A percentile compares a stretch with the other conserved stretches of the same genome.
Conservation (phyloP, 331 rosid species). For the Erythrophleum ivorense region DNA sequence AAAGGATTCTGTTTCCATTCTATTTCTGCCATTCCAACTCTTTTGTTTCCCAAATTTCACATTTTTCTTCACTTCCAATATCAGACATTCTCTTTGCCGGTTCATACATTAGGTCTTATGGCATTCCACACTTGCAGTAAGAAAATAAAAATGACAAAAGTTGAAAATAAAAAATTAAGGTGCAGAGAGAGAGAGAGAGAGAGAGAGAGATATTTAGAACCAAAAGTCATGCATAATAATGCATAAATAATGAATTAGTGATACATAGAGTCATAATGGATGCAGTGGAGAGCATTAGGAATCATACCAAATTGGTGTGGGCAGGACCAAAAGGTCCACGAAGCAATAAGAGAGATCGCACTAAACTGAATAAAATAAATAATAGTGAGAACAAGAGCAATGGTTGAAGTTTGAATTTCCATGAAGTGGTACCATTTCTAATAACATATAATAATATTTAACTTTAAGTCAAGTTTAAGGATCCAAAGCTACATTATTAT, state of each 20-base stretch:
- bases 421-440: conserved; percentile 32
- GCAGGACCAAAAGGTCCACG: conserved; percentile 44
- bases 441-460: conserved; percentile 12
- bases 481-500: conserved; percentile 44
- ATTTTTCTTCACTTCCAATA: not conserved
- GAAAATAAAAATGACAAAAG: too few relatives aligned
- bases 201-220: not conserved
- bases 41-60: too few relatives aligned
- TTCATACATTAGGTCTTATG: not conserved
- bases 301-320: conserved; percentile 42
- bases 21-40: too few relatives aligned
- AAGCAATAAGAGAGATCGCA: conserved; percentile 49
- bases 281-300: conserved; percentile 66
- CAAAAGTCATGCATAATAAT: not conserved
- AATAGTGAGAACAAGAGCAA: conserved; percentile 15
- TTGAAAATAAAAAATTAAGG: not conserved
- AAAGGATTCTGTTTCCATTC: too few relatives aligned
- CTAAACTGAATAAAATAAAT: conserved; percentile 28
- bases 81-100: not conserved
- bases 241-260: not conserved
- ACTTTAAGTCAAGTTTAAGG: conserved; percentile 45
- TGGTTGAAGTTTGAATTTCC: conserved; percentile 39
- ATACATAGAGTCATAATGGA: conserved; percentile 19
- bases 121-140: too few relatives aligned
- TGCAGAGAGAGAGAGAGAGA: not conserved